Base-by-base conservation (phyloP, 441 rosid species). In the Erodium chrysanthum region DNA sequence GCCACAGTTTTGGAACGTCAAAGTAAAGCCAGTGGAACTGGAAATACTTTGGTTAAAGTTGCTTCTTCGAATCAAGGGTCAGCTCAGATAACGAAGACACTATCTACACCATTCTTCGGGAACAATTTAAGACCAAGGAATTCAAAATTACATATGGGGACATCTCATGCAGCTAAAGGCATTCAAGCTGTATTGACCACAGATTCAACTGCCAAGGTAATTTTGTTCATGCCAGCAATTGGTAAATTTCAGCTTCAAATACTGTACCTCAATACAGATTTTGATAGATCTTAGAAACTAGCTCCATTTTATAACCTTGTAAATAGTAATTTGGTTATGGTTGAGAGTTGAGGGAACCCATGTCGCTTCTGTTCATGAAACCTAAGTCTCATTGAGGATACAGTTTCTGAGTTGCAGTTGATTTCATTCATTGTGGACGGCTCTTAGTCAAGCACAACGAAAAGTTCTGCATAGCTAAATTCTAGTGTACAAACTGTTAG, bases 181-280 rank as follows among this genome's bases (percentile, higher is more conserved):
- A 61, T 69, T 64, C 83, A 78, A 33, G 92, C 98, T 62, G 86
- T 87, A 6, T 82, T 94, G 70, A 82, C 94, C 7, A 77, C 82
- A 82, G 92, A 87, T 83, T 83, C 91, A 3, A 67, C 93, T 71
- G 80, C 92, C 46, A 82, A 86, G 96, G 97, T 91, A 66, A 65
- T 40, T 9, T 27, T n/a, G n/a, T 66, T 20, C 64, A 23, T 50
- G 23, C 60, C 31, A 40, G 25, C 25, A 64, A 66, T 73, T 63
- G 25, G 21, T 12, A 7, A 15, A n/a, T 20, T 72, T 61, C 31
- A 63, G n/a, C 67, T 37, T 15, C 54, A 48, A 48, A 48, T 48
- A 48, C 20, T 48, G 18, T 61, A 46, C 4, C 27, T 56, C 64
- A 31, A 59, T 11, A 29, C 25, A 10, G 5, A 33, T 27, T 11